Evolutionary conservation across 208 protist genomes (phyloP).

Genomic region (Leishmania lainsoni): DNA sequence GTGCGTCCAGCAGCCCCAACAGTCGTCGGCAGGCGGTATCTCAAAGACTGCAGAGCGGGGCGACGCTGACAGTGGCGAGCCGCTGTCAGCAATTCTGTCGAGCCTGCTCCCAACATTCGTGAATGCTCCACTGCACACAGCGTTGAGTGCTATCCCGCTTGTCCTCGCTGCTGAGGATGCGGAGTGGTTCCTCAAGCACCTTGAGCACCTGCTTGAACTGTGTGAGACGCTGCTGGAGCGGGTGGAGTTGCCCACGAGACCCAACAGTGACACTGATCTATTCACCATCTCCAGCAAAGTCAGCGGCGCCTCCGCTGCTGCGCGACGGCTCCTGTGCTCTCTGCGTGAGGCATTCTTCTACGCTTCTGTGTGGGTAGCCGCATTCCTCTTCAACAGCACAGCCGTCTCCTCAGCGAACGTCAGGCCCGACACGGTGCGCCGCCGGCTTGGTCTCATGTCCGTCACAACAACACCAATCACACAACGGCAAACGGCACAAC

Average conservation of each 20-base stretch:
- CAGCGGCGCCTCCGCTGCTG: slow-evolving; percentile 2
- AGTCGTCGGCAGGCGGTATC: not conserved
- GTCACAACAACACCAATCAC: slow-evolving; percentile 30
- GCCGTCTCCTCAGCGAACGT: slow-evolving; percentile 28
- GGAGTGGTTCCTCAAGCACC: slow-evolving; percentile 60
- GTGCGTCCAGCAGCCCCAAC: slow-evolving; percentile 10
- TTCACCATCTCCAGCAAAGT: not conserved
- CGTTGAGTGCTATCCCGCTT: slow-evolving; percentile 73
- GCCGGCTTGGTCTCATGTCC: slow-evolving; percentile 28
- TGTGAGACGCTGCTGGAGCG: slow-evolving; percentile 26
- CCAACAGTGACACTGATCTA: not conserved
- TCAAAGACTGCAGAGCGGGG: not conserved
- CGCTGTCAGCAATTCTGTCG: slow-evolving; percentile 19
- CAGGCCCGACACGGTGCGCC: slow-evolving; percentile 24
- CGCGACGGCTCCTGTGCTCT: slow-evolving; percentile 20
- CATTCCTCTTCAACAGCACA: slow-evolving; percentile 35
- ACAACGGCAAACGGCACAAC: slow-evolving; percentile 18
- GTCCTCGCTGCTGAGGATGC: slow-evolving; percentile 58
- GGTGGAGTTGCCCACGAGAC: slow-evolving; percentile 1
- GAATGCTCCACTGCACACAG: slow-evolving; percentile 59
- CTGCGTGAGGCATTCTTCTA: slow-evolving; percentile 34
- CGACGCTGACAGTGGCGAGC: not conserved
- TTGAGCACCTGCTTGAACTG: slow-evolving; percentile 44
- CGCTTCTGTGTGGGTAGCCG: slow-evolving; percentile 31
- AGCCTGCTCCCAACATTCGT: slow-evolving; percentile 47